Conservation (phyloP, 176 grass and related monocot species). For the Puccinellia tenuiflora region DNA sequence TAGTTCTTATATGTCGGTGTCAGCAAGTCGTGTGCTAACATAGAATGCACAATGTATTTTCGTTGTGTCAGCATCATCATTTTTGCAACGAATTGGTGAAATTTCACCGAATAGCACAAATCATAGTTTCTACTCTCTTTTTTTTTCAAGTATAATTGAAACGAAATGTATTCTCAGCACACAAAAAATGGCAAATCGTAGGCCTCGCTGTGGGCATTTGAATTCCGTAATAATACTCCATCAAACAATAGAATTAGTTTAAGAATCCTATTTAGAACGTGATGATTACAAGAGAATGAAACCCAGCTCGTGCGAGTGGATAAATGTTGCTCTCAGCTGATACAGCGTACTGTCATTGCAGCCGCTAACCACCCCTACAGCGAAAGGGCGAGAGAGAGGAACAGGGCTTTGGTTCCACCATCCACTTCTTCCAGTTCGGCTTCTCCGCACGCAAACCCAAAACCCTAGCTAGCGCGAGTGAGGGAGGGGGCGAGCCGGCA, state of each 20-base stretch:
- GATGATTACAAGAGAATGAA: neutral
- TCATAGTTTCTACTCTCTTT: neutral
- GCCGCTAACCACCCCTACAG: neutral
- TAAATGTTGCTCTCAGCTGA: neutral
- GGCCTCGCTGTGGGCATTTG: neutral
- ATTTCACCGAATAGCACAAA: neutral
- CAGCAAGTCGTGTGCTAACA: neutral
- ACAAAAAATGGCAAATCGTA: neutral
- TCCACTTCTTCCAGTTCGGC: neutral
- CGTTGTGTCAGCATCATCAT: neutral
- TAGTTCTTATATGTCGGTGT: neutral
- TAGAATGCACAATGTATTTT: neutral
- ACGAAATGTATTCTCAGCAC: no score
- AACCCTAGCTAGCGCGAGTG: slow-evolving; percentile 55
- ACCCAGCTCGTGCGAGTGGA: neutral
- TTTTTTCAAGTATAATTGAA: neutral
- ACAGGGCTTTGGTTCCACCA: slow-evolving; percentile 11
- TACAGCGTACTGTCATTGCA: neutral
- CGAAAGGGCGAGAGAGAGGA: neutral
- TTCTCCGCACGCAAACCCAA: slow-evolving; percentile 8
- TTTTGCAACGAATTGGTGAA: neutral
- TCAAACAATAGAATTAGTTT: neutral
- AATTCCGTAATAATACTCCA: neutral
- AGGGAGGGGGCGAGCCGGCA: neutral
- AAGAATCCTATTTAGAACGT: neutral